Evolutionary conservation across 441 rosid species (phyloP), one percentile per base, ranked within the genome.

Genomic region (Dalechampia spathulata): DNA sequence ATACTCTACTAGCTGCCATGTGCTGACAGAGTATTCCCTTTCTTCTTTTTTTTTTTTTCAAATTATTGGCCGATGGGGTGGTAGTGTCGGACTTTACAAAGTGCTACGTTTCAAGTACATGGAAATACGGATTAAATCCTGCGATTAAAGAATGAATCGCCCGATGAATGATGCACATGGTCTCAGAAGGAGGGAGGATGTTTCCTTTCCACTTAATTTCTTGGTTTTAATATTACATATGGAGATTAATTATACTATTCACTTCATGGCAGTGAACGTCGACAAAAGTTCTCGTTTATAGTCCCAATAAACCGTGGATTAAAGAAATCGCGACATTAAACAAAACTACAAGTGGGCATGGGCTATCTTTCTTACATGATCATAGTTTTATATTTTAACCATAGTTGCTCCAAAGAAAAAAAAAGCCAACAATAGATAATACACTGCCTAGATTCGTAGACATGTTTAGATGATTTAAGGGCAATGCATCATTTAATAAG

Each of bases 141-240:
- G 11, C 23, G 44, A 53, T 49, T 72, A 58, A 15, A 61, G 38
- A 57, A 65, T n/a, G 43, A 37, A n/a, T n/a, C n/a, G n/a, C n/a
- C n/a, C n/a, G n/a, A n/a, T 54, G 48, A 47, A 19, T 25, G 21
- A 39, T 32, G 57, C 79, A 74, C 79, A 58, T 69, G 74, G 65
- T 40, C 15, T 16, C 6, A 41, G 75, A 66, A 72, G 55, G 63
- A 26, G 27, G 38, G 32, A 30, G 64, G 82, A 69, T 66, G 79
- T 59, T 77, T 72, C 82, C 70, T 66, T 49, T 30, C 23, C 42
- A 14, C 34, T 41, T 27, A 13, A 37, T 51, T 60, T 54, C 30
- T 22, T 22, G 34, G 4, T 23, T 62, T 30, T 47, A 57, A 32
- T 52, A 61, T 19, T 41, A 34, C 61, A 15, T 37, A 27, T 21